Conservation (phyloP, 1,284 basidiomycete species). For the Boletellus deceptivus region DNA sequence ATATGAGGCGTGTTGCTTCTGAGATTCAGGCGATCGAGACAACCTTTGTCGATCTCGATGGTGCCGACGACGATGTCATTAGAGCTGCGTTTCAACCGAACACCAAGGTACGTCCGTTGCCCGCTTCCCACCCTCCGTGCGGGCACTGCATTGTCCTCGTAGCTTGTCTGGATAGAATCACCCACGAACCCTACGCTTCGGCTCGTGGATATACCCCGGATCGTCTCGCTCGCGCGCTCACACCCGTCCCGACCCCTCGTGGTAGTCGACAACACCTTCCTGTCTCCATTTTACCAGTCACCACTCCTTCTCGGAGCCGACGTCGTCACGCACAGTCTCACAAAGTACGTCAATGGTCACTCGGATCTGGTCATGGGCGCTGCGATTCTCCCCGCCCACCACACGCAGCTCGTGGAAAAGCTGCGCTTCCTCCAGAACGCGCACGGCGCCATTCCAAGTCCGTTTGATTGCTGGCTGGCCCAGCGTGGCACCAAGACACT, state of each 20-base stretch:
- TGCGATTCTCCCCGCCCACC: constrained; percentile 65
- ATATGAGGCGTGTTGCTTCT: constrained; percentile 76
- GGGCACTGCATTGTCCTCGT: neutral
- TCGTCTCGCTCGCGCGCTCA: constrained; percentile 60
- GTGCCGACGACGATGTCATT: constrained; percentile 62
- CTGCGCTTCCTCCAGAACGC: constrained; percentile 93
- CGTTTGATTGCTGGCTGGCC: constrained; percentile 90
- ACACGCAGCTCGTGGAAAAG: constrained; percentile 45
- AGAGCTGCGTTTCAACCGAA: constrained; percentile 66
- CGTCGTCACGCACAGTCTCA: constrained; percentile 77
- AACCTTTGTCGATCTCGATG: constrained; percentile 85
- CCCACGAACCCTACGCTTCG: constrained; percentile 94
- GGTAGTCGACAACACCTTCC: constrained; percentile 92
- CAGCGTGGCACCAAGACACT: constrained; percentile 93
- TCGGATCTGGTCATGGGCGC: constrained; percentile 90
- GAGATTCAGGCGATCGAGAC: constrained; percentile 73
- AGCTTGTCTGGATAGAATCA: constrained; percentile 96
- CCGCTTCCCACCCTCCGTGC: neutral
- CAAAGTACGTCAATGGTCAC: constrained; percentile 95
- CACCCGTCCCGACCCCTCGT: constrained; percentile 64
- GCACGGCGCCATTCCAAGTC: constrained; percentile 83
- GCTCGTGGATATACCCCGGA: constrained; percentile 74
- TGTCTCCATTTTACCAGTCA: constrained; percentile 89
- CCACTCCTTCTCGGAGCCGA: constrained; percentile 86
- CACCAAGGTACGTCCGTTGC: constrained; percentile 67